A percentile compares a stretch with the other conserved stretches of the same genome.
Conservation (phyloP, 2,329 filamentous ascomycete genomes). For the Metarhizium humberi region DNA sequence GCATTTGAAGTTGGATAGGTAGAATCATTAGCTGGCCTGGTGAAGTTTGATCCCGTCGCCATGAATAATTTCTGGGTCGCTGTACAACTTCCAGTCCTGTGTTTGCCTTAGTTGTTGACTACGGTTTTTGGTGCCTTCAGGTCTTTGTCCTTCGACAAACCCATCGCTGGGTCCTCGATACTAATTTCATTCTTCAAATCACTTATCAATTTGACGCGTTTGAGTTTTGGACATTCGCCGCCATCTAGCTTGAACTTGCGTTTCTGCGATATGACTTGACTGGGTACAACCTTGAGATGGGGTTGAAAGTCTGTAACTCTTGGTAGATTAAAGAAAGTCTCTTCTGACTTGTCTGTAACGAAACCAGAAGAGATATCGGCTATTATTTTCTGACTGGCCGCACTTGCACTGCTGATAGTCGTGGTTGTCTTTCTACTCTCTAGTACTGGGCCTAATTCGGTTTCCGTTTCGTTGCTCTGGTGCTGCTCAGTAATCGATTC, state of each 20-base stretch:
- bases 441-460: slow-evolving; percentile 15
- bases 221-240: not conserved
- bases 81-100: not conserved
- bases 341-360: slow-evolving; percentile 5
- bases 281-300: not conserved
- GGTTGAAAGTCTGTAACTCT: slow-evolving; percentile 3
- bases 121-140: not conserved
- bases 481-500: slow-evolving; percentile 3
- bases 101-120: not conserved
- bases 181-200: not conserved
- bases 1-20: not conserved
- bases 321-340: slow-evolving; percentile 2
- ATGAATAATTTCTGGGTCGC: not conserved
- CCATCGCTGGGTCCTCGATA: not conserved
- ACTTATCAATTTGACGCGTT: not conserved
- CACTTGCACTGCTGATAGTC: not conserved
- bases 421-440: slow-evolving; percentile 10
- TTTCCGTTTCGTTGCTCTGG: slow-evolving; percentile 1
- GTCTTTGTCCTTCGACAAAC: not conserved
- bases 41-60: not conserved
- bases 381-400: slow-evolving; percentile 12
- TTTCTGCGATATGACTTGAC: not conserved
- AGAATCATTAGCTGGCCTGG: not conserved
- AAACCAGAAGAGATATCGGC: slow-evolving; percentile 19
- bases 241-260: not conserved